These are phyloP conservation scores for Lentinula edodes DNA, from an alignment of 768 basidiomycete genomes.

Conservation along the genomic window DNA sequence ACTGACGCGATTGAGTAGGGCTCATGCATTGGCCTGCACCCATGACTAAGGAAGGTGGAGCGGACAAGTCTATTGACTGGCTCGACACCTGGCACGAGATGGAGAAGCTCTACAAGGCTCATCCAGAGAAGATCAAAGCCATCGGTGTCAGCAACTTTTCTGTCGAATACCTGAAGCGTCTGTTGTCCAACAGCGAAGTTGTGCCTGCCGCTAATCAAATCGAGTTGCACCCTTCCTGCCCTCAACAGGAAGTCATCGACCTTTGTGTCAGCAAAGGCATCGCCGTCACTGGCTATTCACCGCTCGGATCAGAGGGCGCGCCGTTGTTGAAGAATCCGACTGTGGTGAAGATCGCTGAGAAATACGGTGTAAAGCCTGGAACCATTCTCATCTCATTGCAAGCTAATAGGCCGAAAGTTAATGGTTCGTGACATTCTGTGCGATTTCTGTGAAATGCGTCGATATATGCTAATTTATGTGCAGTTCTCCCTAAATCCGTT, in stretches of 20 bases:
- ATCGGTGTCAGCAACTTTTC: conserved; percentile 80
- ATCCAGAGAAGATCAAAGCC: conserved; percentile 69
- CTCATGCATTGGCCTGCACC: conserved; percentile 84
- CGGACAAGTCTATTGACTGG: conserved; percentile 57
- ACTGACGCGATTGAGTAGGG: conserved; percentile 30
- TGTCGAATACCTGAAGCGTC: conserved; percentile 52
- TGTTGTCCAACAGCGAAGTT: conserved; percentile 51
- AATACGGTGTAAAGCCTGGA: conserved; percentile 53
- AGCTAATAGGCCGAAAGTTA: conserved; percentile 57
- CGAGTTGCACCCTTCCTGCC: conserved; percentile 69
- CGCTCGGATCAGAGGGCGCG: conserved; percentile 67
- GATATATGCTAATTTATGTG: neutral
- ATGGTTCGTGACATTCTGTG: conserved; percentile 27
- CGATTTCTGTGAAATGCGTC: neutral
- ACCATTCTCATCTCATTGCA: conserved; percentile 70
- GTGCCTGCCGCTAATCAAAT: conserved; percentile 80
- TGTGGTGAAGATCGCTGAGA: conserved; percentile 57
- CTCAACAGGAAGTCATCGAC: conserved; percentile 59
- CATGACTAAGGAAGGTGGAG: conserved; percentile 48
- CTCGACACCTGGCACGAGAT: conserved; percentile 73
- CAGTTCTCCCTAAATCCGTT: conserved; percentile 75
- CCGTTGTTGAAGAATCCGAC: conserved; percentile 59
- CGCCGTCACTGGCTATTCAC: conserved; percentile 71
- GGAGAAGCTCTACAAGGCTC: conserved; percentile 59
- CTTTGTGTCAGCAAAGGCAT: conserved; percentile 63